Evolutionary conservation across 2,329 filamentous ascomycete species (phyloP).

Genomic region (Chaetothyriales sp.): DNA sequence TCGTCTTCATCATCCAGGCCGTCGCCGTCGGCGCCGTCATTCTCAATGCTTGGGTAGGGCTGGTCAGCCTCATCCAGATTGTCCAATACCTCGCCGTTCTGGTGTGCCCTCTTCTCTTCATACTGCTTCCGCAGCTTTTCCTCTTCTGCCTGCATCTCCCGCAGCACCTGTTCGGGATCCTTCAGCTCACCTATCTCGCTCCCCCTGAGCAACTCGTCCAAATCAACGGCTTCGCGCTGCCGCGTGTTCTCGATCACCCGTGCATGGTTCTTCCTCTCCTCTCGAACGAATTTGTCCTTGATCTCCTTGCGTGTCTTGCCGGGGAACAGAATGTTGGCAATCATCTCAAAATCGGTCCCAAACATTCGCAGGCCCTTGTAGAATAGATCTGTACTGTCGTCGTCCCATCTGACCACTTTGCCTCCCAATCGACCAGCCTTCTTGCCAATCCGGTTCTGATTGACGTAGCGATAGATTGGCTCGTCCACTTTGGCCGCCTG

Average conservation of each 20-base stretch:
- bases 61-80: constrained; percentile 15
- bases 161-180: constrained; percentile 32
- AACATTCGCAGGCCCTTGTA: constrained; percentile 48
- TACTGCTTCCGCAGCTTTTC: constrained; percentile 29
- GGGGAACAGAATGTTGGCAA: constrained; percentile 48
- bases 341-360: constrained; percentile 46
- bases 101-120: constrained; percentile 15
- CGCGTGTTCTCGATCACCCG: constrained; percentile 38
- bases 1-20: neutral
- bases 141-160: constrained; percentile 30
- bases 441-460: constrained; percentile 31
- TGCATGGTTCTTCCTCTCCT: constrained; percentile 41
- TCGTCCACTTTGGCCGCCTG: constrained; percentile 30
- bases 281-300: constrained; percentile 48
- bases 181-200: constrained; percentile 30
- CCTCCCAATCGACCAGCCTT: constrained; percentile 31
- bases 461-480: constrained; percentile 32
- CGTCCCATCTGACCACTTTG: constrained; percentile 42
- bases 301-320: constrained; percentile 44
- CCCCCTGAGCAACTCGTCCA: constrained; percentile 32
- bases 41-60: constrained; percentile 21
- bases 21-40: constrained; percentile 10
- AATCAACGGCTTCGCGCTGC: constrained; percentile 29
- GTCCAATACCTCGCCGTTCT: constrained; percentile 12
- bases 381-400: constrained; percentile 44